Percentiles rank a stretch among this genome's conserved stretches.
Conservation (phyloP, 1,284 basidiomycete species). For the Rhodotorula sp. region DNA sequence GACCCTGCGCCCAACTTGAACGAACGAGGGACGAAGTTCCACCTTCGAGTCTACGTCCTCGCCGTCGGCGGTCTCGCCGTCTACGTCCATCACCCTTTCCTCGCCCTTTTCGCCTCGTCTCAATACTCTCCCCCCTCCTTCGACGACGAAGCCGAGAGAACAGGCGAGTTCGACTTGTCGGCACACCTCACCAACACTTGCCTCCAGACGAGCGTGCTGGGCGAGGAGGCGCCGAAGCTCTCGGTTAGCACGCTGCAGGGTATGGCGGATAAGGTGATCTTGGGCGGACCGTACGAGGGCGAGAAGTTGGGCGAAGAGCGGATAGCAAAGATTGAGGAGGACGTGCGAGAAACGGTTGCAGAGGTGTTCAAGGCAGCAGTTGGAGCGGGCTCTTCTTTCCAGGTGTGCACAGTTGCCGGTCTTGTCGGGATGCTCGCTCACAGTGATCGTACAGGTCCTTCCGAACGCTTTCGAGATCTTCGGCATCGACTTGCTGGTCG, state of each 20-base stretch:
- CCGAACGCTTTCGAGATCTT: slow-evolving; percentile 95
- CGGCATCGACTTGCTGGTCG: slow-evolving; percentile 85
- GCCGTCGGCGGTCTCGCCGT: slow-evolving; percentile 55
- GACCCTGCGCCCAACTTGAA: slow-evolving; percentile 59
- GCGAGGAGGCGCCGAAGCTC: slow-evolving; percentile 20
- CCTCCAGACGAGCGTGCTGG: slow-evolving; percentile 60
- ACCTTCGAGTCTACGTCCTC: slow-evolving; percentile 89
- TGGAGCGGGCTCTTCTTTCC: slow-evolving; percentile 80
- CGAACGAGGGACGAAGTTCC: slow-evolving; percentile 63
- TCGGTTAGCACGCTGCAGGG: slow-evolving; percentile 39
- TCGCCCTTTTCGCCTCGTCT: slow-evolving; percentile 35
- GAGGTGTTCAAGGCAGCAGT: slow-evolving; percentile 84
- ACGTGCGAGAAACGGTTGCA: slow-evolving; percentile 65
- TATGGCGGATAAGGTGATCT: slow-evolving; percentile 21
- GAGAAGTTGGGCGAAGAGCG: slow-evolving; percentile 47
- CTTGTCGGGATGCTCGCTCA: slow-evolving; percentile 25
- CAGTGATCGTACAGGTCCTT: slow-evolving; percentile 58
- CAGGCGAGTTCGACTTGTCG: slow-evolving; percentile 57
- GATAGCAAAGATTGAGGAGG: slow-evolving; percentile 58
- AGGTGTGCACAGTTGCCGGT: slow-evolving; percentile 56
- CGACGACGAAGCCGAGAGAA: slow-evolving; percentile 63
- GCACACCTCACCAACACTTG: slow-evolving; percentile 95
- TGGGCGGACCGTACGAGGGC: slow-evolving; percentile 18
- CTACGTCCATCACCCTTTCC: slow-evolving; percentile 40
- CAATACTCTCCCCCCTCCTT: slow-evolving; percentile 56